phyloP scores from a whole-genome alignment of 805 yeast genomes.

The Aciculoconidium aculeatum region DNA sequence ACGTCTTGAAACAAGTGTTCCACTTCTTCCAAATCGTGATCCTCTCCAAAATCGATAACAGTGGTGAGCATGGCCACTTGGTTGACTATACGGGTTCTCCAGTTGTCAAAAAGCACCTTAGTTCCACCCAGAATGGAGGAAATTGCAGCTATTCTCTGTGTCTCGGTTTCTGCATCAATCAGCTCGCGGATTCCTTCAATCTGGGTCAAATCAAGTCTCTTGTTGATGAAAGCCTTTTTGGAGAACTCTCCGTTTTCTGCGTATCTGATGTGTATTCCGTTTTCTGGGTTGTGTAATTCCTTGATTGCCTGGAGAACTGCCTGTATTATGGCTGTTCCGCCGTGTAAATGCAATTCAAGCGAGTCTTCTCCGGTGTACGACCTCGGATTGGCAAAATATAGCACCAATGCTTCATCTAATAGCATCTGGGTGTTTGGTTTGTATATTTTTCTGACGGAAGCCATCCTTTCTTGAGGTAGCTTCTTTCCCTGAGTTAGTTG shows the following conservation, averaged over 20 bases:
- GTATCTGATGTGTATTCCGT: conserved; percentile 48
- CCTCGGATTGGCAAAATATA: conserved; percentile 65
- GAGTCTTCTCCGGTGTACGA: conserved; percentile 93
- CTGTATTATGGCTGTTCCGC: conserved; percentile 80
- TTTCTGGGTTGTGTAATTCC: conserved; percentile 40
- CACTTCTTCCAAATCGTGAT: conserved; percentile 71
- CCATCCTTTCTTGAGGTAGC: conserved; percentile 45
- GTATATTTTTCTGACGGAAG: conserved; percentile 56
- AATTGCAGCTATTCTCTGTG: conserved; percentile 72
- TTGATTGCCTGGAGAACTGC: conserved; percentile 63
- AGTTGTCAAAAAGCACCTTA: conserved; percentile 44
- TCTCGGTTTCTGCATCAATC: conserved; percentile 91
- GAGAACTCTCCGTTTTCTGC: conserved; percentile 96
- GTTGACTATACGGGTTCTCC: conserved; percentile 65
- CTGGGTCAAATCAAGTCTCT: conserved; percentile 79
- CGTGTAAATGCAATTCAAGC: conserved; percentile 87
- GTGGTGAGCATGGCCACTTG: conserved; percentile 78
- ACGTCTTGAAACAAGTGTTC: conserved; percentile 49
- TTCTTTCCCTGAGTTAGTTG: conserved; percentile 37
- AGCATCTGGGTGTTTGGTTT: conserved; percentile 34
- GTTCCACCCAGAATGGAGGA: conserved; percentile 68
- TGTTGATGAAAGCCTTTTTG: conserved; percentile 76
- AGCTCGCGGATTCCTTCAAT: conserved; percentile 85
- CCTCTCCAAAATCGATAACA: conserved; percentile 91
- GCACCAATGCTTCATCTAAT: conserved; percentile 71